phyloP scores from a whole-genome alignment of 106 monocot species.

The Platanthera guangdongensis region DNA sequence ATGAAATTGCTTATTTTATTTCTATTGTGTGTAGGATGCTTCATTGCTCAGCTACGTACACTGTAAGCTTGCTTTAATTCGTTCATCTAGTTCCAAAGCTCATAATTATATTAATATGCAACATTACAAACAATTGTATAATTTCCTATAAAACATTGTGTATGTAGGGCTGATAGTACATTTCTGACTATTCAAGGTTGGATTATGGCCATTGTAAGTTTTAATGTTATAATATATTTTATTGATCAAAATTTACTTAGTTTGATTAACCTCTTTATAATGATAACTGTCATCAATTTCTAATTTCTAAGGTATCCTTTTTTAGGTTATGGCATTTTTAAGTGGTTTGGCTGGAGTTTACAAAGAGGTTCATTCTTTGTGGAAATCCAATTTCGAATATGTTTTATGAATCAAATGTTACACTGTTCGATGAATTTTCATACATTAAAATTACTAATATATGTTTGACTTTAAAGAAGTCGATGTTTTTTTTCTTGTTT shows the following conservation, averaged over 20 bases:
- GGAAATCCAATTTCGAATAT: not conserved
- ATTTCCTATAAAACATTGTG: not conserved
- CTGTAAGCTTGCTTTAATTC: constrained; percentile 43
- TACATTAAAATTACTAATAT: too few relatives aligned
- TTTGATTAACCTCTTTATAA: too few relatives aligned
- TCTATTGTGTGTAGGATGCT: constrained; percentile 80
- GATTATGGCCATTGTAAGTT: constrained; percentile 85
- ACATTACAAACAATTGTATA: not conserved
- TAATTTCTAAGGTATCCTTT: not conserved
- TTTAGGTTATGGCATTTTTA: constrained; percentile 91
- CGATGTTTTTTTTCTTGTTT: constrained; percentile 70
- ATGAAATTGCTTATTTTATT: constrained; percentile 86
- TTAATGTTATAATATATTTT: not conserved
- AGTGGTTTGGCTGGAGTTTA: constrained; percentile 97
- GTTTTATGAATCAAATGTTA: not conserved
- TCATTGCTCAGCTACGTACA: constrained; percentile 73
- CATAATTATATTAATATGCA: too few relatives aligned
- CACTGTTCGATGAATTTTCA: not conserved
- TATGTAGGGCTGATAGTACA: not conserved
- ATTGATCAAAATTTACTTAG: too few relatives aligned
- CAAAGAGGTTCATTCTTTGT: constrained; percentile 56
- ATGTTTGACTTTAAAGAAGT: too few relatives aligned
- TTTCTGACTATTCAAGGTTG: constrained; percentile 84
- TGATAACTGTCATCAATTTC: too few relatives aligned
- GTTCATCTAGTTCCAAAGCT: not conserved